These are phyloP conservation scores for Pleomassaria siparia DNA, from an alignment of 2,329 filamentous ascomycete species.

Conservation along the genomic window DNA sequence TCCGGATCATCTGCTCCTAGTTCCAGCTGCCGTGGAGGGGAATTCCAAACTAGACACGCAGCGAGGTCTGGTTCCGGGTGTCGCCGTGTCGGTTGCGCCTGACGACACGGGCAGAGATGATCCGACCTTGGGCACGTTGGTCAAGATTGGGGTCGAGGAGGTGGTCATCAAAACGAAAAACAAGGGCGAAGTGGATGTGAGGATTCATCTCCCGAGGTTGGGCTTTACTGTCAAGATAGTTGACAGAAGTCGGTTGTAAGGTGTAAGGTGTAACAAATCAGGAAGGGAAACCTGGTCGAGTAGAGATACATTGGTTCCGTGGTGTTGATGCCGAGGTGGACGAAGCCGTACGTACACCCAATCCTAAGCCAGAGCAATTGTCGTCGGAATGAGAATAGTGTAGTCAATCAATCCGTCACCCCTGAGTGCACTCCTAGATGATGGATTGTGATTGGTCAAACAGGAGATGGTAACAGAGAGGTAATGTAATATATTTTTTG, in stretches of 20 bases:
- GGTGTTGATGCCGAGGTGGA: too few species aligned
- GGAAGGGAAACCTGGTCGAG: too few species aligned
- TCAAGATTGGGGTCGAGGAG: conserved; percentile 45
- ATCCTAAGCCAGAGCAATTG: too few species aligned
- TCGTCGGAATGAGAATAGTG: too few species aligned
- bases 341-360: too few species aligned
- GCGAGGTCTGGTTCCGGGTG: conserved; percentile 33
- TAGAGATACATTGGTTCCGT: too few species aligned
- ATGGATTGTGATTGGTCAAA: too few species aligned
- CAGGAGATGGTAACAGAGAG: too few species aligned
- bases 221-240: conserved; percentile 39
- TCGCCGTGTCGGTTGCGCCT: conserved; percentile 37
- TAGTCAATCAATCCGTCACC: too few species aligned
- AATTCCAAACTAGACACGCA: conserved; percentile 30
- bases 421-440: too few species aligned
- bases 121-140: conserved; percentile 40
- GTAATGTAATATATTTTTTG: too few species aligned
- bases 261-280: too few species aligned
- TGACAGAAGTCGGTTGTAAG: conserved; percentile 15
- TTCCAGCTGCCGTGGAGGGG: conserved; percentile 31
- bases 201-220: conserved; percentile 45
- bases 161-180: conserved; percentile 40
- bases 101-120: conserved; percentile 45
- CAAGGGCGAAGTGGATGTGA: conserved; percentile 34
- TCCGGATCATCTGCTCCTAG: conserved; percentile 21